Evolutionary conservation across 2,329 filamentous ascomycete species (phyloP).

Genomic region (Neopestalotiopsis sp.): DNA sequence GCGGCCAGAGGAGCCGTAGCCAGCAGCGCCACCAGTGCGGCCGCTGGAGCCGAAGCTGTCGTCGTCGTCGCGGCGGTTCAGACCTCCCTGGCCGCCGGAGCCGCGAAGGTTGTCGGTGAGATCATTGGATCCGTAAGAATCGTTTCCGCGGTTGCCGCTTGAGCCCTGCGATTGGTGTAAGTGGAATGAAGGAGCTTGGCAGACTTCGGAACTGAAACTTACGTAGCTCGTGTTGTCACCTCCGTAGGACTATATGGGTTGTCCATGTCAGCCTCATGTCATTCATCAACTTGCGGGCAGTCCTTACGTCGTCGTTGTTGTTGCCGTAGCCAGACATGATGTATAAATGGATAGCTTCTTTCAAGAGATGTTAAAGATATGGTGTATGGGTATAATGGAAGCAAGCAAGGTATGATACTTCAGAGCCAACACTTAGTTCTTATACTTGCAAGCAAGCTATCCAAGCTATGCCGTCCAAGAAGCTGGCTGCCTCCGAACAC

Average conservation of each 20-base stretch:
- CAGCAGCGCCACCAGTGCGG: slow-evolving; percentile 22
- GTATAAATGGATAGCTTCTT: slow-evolving; percentile 14
- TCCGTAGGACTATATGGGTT: slow-evolving; percentile 11
- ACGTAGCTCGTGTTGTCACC: slow-evolving; percentile 18
- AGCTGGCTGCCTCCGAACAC: not conserved
- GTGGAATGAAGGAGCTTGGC: not conserved
- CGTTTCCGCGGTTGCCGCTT: slow-evolving; percentile 1
- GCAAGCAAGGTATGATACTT: not conserved
- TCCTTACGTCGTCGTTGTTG: slow-evolving; percentile 47
- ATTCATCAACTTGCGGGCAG: not conserved
- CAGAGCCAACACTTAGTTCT: not conserved
- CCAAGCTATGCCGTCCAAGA: not conserved
- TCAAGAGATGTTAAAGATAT: not conserved
- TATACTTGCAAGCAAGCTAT: not conserved
- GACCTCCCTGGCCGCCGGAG: not conserved
- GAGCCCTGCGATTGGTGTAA: not conserved
- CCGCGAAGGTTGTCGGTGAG: slow-evolving; percentile 13
- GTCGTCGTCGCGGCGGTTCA: slow-evolving; percentile 12
- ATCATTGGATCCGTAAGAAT: slow-evolving; percentile 15
- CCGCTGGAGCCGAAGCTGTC: slow-evolving; percentile 22
- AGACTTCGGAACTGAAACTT: not conserved
- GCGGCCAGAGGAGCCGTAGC: slow-evolving; percentile 27
- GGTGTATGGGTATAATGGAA: not conserved
- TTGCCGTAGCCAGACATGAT: slow-evolving; percentile 53
- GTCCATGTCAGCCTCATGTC: slow-evolving; percentile 1